Base-by-base conservation (phyloP, 1,284 basidiomycete genomes). In the Inonotus obliquus region DNA sequence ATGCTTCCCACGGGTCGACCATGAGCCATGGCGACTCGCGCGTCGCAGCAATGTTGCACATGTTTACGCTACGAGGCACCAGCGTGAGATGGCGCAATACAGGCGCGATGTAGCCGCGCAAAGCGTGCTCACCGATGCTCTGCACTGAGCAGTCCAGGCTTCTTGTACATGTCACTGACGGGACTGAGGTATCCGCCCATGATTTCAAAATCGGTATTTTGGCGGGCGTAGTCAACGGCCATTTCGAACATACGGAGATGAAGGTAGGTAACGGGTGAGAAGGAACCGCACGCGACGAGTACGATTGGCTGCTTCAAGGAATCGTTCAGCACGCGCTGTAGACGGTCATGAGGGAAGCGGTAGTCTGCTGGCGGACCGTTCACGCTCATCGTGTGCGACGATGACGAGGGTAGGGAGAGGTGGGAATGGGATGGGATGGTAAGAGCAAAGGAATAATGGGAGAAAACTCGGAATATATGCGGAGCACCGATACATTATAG, bases 1-100 rank as follows among this genome's bases (percentile, higher is more conserved):
- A 89, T 23, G 94, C 93, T 75, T 98, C 96, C 96, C 96, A 98
- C 21, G 94, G 83, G 73, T 98, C 96, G 45, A 97, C 91, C 96
- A 98, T 98, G 49, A 92, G 78, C 86, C 87, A 91, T 52, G 80
- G 77, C 44, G 86, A 86, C 72, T 92, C 72, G 19, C 48, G 81
- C 71, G 94, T 89, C 44, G 92, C 84, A 14, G 91, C 93, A 52
- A 94, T 81, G 61, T 83, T 87, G 76, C 93, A 96, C 93, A 95
- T 96, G 67, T 86, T 84, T 55, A 63, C 47, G 11, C 60, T 65
- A 41, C 39, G 54, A 37, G 44, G 37, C 41, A 47, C 6, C 35
- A 25, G 48, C 53, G 25, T 27, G 49, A 23, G 49, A 47, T 29
- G 7, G 44, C 59, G 58, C 48, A 27, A 65, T 47, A 23, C 45